Percentiles rank a stretch among this genome's conserved stretches.
phyloP scores from a whole-genome alignment of 768 basidiomycete genomes.

The Symmetrospora coprosmae region DNA sequence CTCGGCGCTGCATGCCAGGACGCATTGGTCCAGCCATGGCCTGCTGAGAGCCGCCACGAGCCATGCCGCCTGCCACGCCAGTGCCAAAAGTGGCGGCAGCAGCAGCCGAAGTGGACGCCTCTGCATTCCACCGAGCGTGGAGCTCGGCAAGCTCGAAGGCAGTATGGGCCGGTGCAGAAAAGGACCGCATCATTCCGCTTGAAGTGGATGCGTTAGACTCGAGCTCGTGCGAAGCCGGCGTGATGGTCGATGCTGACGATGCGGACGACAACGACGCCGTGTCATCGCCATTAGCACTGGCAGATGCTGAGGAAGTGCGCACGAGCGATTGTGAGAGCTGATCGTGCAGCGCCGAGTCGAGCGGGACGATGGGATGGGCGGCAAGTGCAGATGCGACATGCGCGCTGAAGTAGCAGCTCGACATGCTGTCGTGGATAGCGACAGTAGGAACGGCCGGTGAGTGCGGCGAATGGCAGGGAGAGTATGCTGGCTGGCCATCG shows the following conservation, averaged over 20 bases:
- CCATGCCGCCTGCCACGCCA: neutral
- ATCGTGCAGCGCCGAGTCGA: neutral
- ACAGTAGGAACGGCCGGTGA: neutral
- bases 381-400: neutral
- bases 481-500: neutral
- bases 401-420: constrained; percentile 7
- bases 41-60: neutral
- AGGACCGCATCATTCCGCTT: constrained; percentile 9
- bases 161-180: constrained; percentile 11
- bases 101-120: constrained; percentile 6
- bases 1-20: neutral
- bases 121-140: neutral
- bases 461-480: neutral
- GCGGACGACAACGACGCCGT: neutral
- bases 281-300: neutral
- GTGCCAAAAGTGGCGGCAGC: neutral
- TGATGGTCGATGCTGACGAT: no score
- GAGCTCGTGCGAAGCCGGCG: neutral
- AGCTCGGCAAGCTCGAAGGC: neutral
- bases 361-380: neutral
- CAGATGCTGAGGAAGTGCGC: neutral
- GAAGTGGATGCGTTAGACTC: neutral
- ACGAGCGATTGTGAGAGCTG: neutral
- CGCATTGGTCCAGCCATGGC: neutral
- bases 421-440: neutral